A percentile compares a stretch with the other conserved stretches of the same genome.
These are phyloP conservation scores for Mariannaea elegans DNA, from an alignment of 2,329 filamentous ascomycete species.

Conservation along the genomic window DNA sequence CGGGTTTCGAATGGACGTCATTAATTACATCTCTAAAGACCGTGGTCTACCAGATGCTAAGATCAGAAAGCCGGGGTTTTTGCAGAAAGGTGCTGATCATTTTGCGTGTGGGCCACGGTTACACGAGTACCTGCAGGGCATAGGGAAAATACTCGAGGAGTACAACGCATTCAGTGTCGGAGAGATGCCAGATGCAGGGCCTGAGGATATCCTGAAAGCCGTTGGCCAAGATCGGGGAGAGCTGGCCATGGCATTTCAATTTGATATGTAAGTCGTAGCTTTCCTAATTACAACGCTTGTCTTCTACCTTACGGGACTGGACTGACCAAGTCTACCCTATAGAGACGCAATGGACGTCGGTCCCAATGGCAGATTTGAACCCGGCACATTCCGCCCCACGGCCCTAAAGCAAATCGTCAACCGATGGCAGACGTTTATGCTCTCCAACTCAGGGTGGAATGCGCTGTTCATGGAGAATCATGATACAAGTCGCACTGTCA, in stretches of 20 bases:
- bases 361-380: constrained; percentile 48
- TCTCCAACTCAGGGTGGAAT: constrained; percentile 54
- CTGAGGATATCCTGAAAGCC: constrained; percentile 53
- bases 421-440: constrained; percentile 51
- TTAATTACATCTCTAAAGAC: constrained; percentile 70
- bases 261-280: too few species aligned
- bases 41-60: constrained; percentile 63
- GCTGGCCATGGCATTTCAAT: too few species aligned
- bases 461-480: constrained; percentile 65
- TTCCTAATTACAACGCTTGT: too few species aligned
- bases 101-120: constrained; percentile 65
- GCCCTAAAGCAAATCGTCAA: constrained; percentile 47
- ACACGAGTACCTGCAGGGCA: constrained; percentile 48
- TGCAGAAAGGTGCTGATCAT: constrained; percentile 50
- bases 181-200: too few species aligned
- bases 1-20: constrained; percentile 75
- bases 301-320: too few species aligned
- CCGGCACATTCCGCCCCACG: constrained; percentile 48
- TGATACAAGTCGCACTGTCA: constrained; percentile 61
- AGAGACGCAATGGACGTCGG: constrained; percentile 47
- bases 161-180: too few species aligned
- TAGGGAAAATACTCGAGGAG: too few species aligned
- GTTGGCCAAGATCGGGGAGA: too few species aligned
- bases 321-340: too few species aligned
- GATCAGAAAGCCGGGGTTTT: constrained; percentile 45